Evolutionary conservation across 805 yeast genomes (phyloP).

Genomic region (Candida yuanshanica): DNA sequence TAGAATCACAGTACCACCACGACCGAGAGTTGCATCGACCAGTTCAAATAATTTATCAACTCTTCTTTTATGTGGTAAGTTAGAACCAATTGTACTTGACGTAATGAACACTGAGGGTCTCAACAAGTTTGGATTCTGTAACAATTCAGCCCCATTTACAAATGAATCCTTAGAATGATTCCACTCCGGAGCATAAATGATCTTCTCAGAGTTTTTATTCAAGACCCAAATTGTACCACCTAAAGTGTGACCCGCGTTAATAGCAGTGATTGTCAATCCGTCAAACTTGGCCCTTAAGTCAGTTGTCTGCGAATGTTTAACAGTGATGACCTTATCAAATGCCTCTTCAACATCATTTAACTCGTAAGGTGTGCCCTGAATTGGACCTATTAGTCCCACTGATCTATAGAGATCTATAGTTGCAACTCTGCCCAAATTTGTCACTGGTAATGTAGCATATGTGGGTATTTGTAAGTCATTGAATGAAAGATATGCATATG

Average conservation of each 20-base stretch:
- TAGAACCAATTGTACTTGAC: constrained; percentile 61
- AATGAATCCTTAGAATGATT: constrained; percentile 89
- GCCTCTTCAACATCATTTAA: constrained; percentile 70
- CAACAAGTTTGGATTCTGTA: constrained; percentile 55
- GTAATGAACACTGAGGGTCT: constrained; percentile 84
- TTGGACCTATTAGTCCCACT: constrained; percentile 71
- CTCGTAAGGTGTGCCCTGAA: constrained; percentile 50
- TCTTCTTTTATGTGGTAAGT: constrained; percentile 54
- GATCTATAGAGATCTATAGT: constrained; percentile 79
- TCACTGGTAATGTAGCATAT: constrained; percentile 86
- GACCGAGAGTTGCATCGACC: constrained; percentile 58
- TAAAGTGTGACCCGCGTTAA: constrained; percentile 85
- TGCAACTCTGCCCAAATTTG: constrained; percentile 78
- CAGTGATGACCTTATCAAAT: constrained; percentile 62
- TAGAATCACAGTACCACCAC: constrained; percentile 75
- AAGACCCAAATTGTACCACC: constrained; percentile 93
- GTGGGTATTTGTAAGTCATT: constrained; percentile 63
- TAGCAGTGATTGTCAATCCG: constrained; percentile 67
- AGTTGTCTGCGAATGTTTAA: constrained; percentile 78
- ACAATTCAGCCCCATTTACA: constrained; percentile 61
- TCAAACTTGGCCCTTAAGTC: constrained; percentile 53
- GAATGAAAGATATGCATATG: constrained; percentile 63
- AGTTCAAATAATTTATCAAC: constrained; percentile 57
- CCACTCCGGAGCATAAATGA: constrained; percentile 92
- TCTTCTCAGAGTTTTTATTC: constrained; percentile 64